A percentile compares a stretch with the other conserved stretches of the same genome.
These are phyloP conservation scores for Alternaria dauci DNA, from an alignment of 2,329 filamentous ascomycete genomes.

Conservation along the genomic window DNA sequence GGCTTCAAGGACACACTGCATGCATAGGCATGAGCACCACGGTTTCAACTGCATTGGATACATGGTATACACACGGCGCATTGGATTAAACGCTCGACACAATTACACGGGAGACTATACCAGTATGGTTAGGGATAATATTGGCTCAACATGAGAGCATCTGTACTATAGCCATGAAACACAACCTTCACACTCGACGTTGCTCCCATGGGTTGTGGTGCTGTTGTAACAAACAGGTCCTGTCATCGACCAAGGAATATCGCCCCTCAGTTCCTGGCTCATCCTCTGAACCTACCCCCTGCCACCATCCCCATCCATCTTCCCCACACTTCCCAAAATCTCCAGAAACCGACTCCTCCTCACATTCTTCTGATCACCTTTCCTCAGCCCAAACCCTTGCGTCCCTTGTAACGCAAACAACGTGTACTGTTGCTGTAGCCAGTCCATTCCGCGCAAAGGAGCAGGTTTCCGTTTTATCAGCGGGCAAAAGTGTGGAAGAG, in stretches of 20 bases:
- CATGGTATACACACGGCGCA: conserved; percentile 31
- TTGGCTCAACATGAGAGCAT: background rate
- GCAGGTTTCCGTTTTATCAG: conserved; percentile 18
- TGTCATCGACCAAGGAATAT: no score
- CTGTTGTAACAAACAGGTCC: no score
- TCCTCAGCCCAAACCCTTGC: background rate
- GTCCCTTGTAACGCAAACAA: conserved; percentile 9
- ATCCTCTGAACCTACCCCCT: no score
- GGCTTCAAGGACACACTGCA: conserved; percentile 40
- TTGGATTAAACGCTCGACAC: conserved; percentile 26
- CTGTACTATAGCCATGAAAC: background rate
- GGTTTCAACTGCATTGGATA: conserved; percentile 32
- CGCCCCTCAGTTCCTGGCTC: no score
- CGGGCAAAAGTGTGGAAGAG: background rate
- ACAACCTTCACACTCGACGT: background rate
- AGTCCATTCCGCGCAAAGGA: conserved; percentile 17
- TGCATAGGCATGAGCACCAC: conserved; percentile 29
- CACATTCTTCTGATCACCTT: background rate
- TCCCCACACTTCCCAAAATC: conserved; percentile 3
- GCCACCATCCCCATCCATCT: background rate
- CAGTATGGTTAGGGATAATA: background rate
- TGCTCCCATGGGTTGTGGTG: background rate
- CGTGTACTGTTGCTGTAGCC: conserved; percentile 17
- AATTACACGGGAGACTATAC: conserved; percentile 5
- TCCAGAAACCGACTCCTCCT: conserved; percentile 3